phyloP scores from a whole-genome alignment of 805 yeast genomes.

The Candida vartiovaarae region DNA sequence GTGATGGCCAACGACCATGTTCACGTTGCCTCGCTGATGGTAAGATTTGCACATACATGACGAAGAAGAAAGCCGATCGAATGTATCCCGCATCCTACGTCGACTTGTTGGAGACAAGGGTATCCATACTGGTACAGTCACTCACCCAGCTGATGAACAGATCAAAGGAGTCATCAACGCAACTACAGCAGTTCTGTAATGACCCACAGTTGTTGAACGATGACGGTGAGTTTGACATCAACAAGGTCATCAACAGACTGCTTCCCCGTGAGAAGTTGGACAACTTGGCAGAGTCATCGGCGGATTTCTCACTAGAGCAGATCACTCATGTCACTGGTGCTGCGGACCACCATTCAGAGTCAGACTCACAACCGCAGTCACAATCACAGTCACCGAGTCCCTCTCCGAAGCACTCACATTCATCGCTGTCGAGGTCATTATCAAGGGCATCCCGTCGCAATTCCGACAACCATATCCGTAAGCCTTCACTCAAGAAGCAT shows the following conservation, averaged over 20 bases:
- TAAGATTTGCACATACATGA: conserved; percentile 50
- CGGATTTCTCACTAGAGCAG: conserved; percentile 17
- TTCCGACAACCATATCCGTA: conserved; percentile 12
- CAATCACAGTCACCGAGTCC: too few relatives aligned
- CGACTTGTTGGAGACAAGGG: conserved; percentile 42
- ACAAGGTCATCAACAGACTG: conserved; percentile 19
- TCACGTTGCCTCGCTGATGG: conserved; percentile 44
- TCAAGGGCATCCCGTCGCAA: conserved; percentile 5
- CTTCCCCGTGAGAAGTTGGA: conserved; percentile 18
- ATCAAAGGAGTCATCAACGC: conserved; percentile 7
- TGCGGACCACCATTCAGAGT: not conserved
- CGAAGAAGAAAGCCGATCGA: conserved; percentile 42
- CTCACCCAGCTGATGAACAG: conserved; percentile 24
- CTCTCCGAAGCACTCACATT: conserved; percentile 1
- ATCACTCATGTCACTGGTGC: conserved; percentile 16
- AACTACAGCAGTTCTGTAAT: conserved; percentile 12
- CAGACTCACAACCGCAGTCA: too few relatives aligned
- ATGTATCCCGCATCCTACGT: conserved; percentile 39
- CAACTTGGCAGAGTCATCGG: conserved; percentile 20
- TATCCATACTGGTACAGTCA: conserved; percentile 39
- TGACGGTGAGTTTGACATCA: conserved; percentile 21
- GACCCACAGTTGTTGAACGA: conserved; percentile 14
- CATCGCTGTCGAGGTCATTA: conserved; percentile 6
- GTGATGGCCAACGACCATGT: conserved; percentile 42
- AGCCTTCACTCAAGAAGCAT: not conserved